Conservation (phyloP, 768 basidiomycete genomes). For the Tricholoma saponaceum region DNA sequence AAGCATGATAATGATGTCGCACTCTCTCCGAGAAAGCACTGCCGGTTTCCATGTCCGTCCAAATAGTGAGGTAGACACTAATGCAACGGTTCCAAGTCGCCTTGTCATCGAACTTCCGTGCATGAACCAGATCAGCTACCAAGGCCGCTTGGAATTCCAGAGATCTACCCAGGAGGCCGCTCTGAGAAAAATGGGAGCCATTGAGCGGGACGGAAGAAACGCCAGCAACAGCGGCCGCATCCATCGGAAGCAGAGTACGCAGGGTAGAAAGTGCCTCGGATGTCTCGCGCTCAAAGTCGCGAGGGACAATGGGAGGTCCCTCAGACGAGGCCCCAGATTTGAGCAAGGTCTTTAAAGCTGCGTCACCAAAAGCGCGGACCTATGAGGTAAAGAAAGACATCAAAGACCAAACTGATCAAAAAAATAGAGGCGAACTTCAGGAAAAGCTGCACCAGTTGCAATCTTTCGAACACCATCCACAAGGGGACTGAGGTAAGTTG, state of each 20-base stretch:
- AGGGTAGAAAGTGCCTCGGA: constrained; percentile 52
- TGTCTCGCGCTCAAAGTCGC: constrained; percentile 66
- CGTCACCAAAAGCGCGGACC: constrained; percentile 90
- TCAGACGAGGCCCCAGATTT: constrained; percentile 81
- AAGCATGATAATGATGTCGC: constrained; percentile 68
- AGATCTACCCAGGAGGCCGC: constrained; percentile 52
- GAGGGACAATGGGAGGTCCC: constrained; percentile 62
- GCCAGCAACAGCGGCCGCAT: constrained; percentile 34
- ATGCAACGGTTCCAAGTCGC: constrained; percentile 68
- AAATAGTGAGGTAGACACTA: constrained; percentile 66
- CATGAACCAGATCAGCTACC: constrained; percentile 71
- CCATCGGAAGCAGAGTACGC: constrained; percentile 54
- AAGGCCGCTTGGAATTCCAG: constrained; percentile 72
- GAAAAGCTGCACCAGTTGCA: constrained; percentile 88
- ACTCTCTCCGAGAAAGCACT: constrained; percentile 56
- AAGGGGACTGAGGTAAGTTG: constrained; percentile 80
- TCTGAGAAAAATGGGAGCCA: constrained; percentile 37
- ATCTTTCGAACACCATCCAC: constrained; percentile 91
- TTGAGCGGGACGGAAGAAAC: background rate
- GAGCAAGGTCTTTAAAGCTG: constrained; percentile 74
- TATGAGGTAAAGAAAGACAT: constrained; percentile 18
- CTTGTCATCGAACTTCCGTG: constrained; percentile 49
- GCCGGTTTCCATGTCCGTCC: constrained; percentile 53
- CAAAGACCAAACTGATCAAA: background rate
- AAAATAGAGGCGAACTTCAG: constrained; percentile 57